Base-by-base conservation (phyloP, 192 early-diverging fungal genomes). In the Podila verticillata region DNA sequence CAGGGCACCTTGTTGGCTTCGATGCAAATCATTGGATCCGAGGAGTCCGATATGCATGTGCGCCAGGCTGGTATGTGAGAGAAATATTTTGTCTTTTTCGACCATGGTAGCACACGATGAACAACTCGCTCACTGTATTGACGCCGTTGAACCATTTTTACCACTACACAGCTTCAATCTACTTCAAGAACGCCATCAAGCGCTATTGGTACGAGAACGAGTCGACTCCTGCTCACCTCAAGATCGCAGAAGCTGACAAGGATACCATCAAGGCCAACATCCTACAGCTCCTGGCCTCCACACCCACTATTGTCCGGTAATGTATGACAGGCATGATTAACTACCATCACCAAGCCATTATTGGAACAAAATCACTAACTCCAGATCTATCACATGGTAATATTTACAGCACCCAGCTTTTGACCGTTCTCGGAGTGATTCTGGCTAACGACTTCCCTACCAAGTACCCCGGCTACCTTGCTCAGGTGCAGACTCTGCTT, bases 401-500 rank as follows among this genome's bases (percentile, higher is more conserved):
- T 20, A 22, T 28, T 54, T 12, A 54, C 67, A 89, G 88, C 48
- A 75, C 92, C 24, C 96, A 97, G 82, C 86, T 99, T 44, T 83
- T 94, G 30, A 90, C 92, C 56, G 92, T 92, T 51, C 84, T 98
- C 57, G 87, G 89, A 32, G 82, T 87, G 31, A 94, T 97, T 48
- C 86, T 99, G 24, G 82, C 86, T 54, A 83, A 84, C 67, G 97
- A 99, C 72, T 94, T 91, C 66, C 92, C 91, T 30, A 79, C 91
- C 8, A 86, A 91, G 57, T 99, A 96, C 95, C 91, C 94, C 1
- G 79, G 91, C 58, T 96, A 93, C 68, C 85, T 93, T 24, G 84
- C 78, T 58, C 87, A 92, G 30, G 82, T 92, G 22, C 88, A 92
- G 68, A 75, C 84, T 59, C 72, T 92, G 48, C 83, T 96, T 26